Conservation (phyloP, 2,329 filamentous ascomycete genomes). For the Mycosphaerella arachidis region DNA sequence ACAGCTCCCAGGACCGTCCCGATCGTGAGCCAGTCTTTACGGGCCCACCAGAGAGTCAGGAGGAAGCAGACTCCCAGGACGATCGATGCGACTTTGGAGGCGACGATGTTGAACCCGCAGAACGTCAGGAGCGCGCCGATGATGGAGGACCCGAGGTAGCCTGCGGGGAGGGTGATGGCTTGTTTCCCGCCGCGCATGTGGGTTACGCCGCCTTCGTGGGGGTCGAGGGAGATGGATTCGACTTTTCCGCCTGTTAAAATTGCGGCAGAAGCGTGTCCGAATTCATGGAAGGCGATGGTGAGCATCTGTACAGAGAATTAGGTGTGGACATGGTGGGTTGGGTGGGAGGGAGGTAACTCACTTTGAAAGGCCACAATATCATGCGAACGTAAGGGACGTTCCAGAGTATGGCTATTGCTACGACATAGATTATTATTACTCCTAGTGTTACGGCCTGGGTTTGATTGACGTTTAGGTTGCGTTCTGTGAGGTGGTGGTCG, state of each 20-base stretch:
- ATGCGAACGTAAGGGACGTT: slow-evolving; percentile 72
- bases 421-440: slow-evolving; percentile 66
- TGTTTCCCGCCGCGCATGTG: slow-evolving; percentile 69
- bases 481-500: slow-evolving; percentile 38
- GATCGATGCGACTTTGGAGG: slow-evolving; percentile 73
- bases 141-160: slow-evolving; percentile 71
- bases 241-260: slow-evolving; percentile 69
- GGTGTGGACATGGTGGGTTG: neutral
- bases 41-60: slow-evolving; percentile 77
- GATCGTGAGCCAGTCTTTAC: slow-evolving; percentile 73
- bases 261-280: slow-evolving; percentile 69
- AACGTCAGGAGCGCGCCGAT: slow-evolving; percentile 75
- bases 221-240: slow-evolving; percentile 69
- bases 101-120: slow-evolving; percentile 76
- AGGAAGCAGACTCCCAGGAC: slow-evolving; percentile 69
- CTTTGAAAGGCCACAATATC: slow-evolving; percentile 77
- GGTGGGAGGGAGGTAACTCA: slow-evolving; percentile 29
- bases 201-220: slow-evolving; percentile 72
- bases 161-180: slow-evolving; percentile 69
- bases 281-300: slow-evolving; percentile 77
- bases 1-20: slow-evolving; percentile 65
- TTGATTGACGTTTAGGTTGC: slow-evolving; percentile 58
- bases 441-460: slow-evolving; percentile 68
- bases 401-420: slow-evolving; percentile 72
- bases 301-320: slow-evolving; percentile 56